These are phyloP conservation scores for Niebla homalea DNA, from an alignment of 495 filamentous ascomycete genomes.

Conservation along the genomic window DNA sequence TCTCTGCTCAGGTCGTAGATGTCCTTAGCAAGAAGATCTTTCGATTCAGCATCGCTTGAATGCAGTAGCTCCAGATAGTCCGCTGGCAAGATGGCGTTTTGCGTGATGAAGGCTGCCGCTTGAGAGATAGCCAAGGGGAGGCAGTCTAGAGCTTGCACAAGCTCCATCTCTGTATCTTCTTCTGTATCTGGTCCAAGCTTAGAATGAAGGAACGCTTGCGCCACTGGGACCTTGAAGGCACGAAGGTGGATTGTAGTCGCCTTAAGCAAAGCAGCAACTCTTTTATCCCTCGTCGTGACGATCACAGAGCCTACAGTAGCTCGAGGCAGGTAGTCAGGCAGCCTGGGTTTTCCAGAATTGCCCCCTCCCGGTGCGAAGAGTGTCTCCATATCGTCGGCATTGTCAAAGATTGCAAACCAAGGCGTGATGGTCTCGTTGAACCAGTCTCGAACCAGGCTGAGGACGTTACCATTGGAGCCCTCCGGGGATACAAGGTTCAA, in stretches of 20 bases:
- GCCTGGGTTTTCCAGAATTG: neutral
- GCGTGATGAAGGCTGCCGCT: slow-evolving; percentile 35
- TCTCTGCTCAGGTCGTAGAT: slow-evolving; percentile 30
- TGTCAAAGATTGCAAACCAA: slow-evolving; percentile 26
- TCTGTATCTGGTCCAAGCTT: slow-evolving; percentile 12
- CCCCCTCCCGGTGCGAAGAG: neutral
- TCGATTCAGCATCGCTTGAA: slow-evolving; percentile 19
- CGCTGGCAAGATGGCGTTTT: slow-evolving; percentile 19
- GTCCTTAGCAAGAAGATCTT: slow-evolving; percentile 26
- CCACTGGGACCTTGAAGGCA: neutral
- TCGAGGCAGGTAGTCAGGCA: slow-evolving; percentile 7
- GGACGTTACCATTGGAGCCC: slow-evolving; percentile 21
- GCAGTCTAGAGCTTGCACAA: slow-evolving; percentile 26
- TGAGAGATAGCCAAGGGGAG: slow-evolving; percentile 37
- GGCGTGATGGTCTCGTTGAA: slow-evolving; percentile 18
- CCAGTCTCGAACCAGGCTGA: slow-evolving; percentile 27
- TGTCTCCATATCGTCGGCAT: slow-evolving; percentile 20
- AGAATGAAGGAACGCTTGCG: slow-evolving; percentile 14
- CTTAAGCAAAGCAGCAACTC: slow-evolving; percentile 16
- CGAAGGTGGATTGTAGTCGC: too few species aligned
- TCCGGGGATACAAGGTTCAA: slow-evolving; percentile 18
- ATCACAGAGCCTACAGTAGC: slow-evolving; percentile 7
- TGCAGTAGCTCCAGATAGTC: slow-evolving; percentile 23
- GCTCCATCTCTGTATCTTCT: slow-evolving; percentile 17
- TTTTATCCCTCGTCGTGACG: slow-evolving; percentile 21